A percentile compares a stretch with the other conserved stretches of the same genome.
These are phyloP conservation scores for Hepatocystis sp. DNA, from an alignment of 169 alveolate species.

Conservation along the genomic window DNA sequence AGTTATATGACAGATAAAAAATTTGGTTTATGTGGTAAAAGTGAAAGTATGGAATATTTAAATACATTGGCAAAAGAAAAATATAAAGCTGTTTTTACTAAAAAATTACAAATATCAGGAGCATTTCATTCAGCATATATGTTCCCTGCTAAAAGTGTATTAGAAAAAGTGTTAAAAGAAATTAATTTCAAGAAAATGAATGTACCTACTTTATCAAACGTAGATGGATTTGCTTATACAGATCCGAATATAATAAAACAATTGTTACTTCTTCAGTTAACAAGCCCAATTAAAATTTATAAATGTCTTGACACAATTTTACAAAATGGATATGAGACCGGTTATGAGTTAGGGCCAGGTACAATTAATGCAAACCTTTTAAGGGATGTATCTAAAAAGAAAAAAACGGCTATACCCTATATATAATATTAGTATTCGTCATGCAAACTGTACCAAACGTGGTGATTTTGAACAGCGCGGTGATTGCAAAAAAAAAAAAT, in stretches of 20 bases:
- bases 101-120: conserved; percentile 77
- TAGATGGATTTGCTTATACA: conserved; percentile 78
- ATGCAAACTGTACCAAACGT: too few species aligned
- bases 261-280: conserved; percentile 75
- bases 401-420: conserved; percentile 46
- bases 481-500: too few species aligned
- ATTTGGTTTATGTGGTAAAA: conserved; percentile 74
- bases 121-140: conserved; percentile 79
- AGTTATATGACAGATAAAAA: conserved; percentile 72
- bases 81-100: conserved; percentile 63
- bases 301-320: conserved; percentile 42
- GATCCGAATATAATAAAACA: conserved; percentile 77
- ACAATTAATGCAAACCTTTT: conserved; percentile 72
- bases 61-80: conserved; percentile 66
- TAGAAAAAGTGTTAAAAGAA: conserved; percentile 47
- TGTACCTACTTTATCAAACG: conserved; percentile 79
- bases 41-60: conserved; percentile 63
- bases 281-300: conserved; percentile 77
- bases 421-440: conserved; percentile 3
- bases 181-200: conserved; percentile 41
- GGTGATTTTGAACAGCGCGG: too few species aligned
- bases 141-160: conserved; percentile 78
- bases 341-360: conserved; percentile 81
- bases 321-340: conserved; percentile 70
- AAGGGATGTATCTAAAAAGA: conserved; percentile 63